phyloP scores from a whole-genome alignment of 2,329 filamentous ascomycete species.

The Trichoderma hamatum region DNA sequence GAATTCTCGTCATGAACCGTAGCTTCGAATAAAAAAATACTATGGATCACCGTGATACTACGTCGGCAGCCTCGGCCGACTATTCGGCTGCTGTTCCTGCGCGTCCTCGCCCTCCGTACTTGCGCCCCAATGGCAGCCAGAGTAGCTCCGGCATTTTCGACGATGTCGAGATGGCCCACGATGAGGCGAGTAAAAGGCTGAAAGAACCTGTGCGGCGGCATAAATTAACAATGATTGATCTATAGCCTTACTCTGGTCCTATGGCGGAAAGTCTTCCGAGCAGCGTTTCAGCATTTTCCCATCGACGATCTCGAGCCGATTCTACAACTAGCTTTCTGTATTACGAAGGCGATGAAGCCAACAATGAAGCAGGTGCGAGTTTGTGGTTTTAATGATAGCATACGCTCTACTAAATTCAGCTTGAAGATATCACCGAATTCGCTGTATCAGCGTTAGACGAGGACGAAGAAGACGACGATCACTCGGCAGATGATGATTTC shows the following conservation, averaged over 20 bases:
- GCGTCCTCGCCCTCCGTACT: constrained; percentile 51
- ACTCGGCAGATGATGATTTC: constrained; percentile 47
- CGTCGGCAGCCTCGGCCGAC: constrained; percentile 31
- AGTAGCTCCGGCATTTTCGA: constrained; percentile 82
- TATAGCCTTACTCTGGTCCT: constrained; percentile 82
- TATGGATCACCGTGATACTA: constrained; percentile 36
- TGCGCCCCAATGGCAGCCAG: constrained; percentile 66
- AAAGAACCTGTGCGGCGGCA: background rate
- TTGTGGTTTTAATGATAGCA: background rate
- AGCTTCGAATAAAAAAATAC: background rate
- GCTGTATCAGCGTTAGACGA: constrained; percentile 41
- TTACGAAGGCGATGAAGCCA: constrained; percentile 61
- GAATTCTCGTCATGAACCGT: constrained; percentile 20
- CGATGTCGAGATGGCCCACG: constrained; percentile 98
- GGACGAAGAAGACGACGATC: constrained; percentile 47
- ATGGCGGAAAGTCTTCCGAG: constrained; percentile 95
- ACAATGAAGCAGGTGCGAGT: constrained; percentile 34
- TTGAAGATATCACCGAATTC: constrained; percentile 36
- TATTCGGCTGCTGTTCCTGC: constrained; percentile 32
- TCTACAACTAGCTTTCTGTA: constrained; percentile 90
- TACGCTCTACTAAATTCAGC: constrained; percentile 26
- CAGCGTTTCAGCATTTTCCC: constrained; percentile 87
- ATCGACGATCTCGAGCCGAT: constrained; percentile 77
- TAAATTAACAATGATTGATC: constrained; percentile 22
- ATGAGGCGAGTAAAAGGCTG: constrained; percentile 65